Conservation (phyloP, 1,284 basidiomycete genomes). For the Calocybe gambosa region DNA sequence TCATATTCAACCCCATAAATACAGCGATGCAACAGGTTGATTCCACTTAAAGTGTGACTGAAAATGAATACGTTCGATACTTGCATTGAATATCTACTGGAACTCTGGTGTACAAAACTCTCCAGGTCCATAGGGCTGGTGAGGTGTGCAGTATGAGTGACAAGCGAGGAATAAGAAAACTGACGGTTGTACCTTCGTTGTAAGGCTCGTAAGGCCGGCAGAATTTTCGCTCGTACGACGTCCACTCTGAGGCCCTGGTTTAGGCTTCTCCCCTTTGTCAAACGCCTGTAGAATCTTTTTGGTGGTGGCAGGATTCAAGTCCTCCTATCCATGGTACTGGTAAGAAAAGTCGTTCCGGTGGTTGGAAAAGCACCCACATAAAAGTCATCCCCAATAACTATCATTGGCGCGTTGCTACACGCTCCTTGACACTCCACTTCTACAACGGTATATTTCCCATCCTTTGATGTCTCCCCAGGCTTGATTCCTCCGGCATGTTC, state of each 20-base stretch:
- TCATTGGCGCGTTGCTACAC: slow-evolving; percentile 99
- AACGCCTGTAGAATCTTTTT: slow-evolving; percentile 86
- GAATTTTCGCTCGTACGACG: slow-evolving; percentile 88
- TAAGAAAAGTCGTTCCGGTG: slow-evolving; percentile 9
- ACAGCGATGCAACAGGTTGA: neutral
- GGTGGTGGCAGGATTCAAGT: slow-evolving; percentile 89
- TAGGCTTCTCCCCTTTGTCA: slow-evolving; percentile 80
- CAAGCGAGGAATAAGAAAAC: neutral
- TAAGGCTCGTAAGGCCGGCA: slow-evolving; percentile 81
- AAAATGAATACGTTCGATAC: neutral
- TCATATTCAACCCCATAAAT: neutral
- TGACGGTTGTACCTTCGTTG: slow-evolving; percentile 57
- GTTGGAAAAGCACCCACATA: slow-evolving; percentile 54
- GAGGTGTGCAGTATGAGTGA: slow-evolving; percentile 15
- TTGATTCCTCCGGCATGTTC: slow-evolving; percentile 79
- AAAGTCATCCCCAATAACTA: slow-evolving; percentile 95
- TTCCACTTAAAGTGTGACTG: neutral
- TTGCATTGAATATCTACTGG: slow-evolving; percentile 34
- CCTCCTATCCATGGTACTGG: slow-evolving; percentile 61
- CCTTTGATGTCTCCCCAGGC: slow-evolving; percentile 87
- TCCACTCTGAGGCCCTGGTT: slow-evolving; percentile 87
- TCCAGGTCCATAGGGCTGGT: slow-evolving; percentile 90
- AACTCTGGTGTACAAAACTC: slow-evolving; percentile 88
- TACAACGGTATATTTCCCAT: slow-evolving; percentile 95
- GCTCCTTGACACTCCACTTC: slow-evolving; percentile 99